These are phyloP conservation scores for Extremus antarcticus DNA, from an alignment of 495 filamentous ascomycete genomes.

Conservation along the genomic window DNA sequence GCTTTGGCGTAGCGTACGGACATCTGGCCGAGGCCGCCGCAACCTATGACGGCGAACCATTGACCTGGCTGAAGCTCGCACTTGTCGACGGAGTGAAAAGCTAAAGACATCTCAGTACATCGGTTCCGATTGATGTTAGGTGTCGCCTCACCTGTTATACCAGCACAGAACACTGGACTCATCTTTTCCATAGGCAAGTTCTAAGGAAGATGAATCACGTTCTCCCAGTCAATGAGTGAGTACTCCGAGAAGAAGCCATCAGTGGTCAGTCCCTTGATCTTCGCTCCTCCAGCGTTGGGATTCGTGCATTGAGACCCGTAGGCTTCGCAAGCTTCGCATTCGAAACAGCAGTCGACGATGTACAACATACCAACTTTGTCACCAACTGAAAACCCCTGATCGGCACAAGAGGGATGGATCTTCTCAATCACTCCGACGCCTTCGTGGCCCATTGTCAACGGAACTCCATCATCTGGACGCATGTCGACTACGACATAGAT, in stretches of 20 bases:
- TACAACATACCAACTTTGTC: conserved; percentile 23
- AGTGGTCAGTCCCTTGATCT: conserved; percentile 22
- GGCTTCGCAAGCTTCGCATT: conserved; percentile 16
- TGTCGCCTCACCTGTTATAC: conserved; percentile 13
- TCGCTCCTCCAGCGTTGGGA: conserved; percentile 10
- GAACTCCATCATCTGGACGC: no score
- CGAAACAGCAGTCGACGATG: conserved; percentile 22
- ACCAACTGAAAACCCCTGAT: conserved; percentile 19
- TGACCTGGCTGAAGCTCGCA: conserved; percentile 26
- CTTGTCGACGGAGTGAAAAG: conserved; percentile 19
- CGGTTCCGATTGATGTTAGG: no score
- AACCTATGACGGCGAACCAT: conserved; percentile 23
- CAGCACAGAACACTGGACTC: conserved; percentile 26
- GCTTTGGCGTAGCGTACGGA: conserved; percentile 24
- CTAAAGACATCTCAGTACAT: not conserved
- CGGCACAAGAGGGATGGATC: conserved; percentile 8
- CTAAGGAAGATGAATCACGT: conserved; percentile 19
- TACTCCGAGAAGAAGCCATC: conserved; percentile 27
- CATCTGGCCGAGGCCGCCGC: conserved; percentile 16
- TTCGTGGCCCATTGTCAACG: conserved; percentile 19
- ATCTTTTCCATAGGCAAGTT: conserved; percentile 17
- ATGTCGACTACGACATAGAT: no score
- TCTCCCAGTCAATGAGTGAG: conserved; percentile 18
- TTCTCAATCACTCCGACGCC: conserved; percentile 16
- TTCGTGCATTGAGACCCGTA: conserved; percentile 7